A percentile compares a stretch with the other conserved stretches of the same genome.
Conservation (phyloP, 1,139 yeast species). For the Sugiyamaella sp. region DNA sequence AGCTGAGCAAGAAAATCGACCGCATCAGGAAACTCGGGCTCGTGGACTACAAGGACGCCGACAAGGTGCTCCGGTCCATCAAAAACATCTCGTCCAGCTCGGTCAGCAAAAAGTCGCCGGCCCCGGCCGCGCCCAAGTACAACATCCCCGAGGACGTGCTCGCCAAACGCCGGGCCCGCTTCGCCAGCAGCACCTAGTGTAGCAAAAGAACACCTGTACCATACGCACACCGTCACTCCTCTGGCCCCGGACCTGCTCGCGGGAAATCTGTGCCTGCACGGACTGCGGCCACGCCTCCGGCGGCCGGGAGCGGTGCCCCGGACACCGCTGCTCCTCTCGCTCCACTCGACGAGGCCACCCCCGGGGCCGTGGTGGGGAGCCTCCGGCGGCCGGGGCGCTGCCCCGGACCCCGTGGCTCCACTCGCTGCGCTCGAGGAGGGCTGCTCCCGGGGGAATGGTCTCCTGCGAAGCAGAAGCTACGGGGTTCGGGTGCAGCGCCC, state of each 20-base stretch:
- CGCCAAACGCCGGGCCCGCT: slow-evolving; percentile 13
- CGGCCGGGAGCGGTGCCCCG: too few species aligned
- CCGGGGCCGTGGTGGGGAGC: too few species aligned
- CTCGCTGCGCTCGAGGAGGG: too few species aligned
- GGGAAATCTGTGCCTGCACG: not conserved
- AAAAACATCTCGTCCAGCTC: slow-evolving; percentile 3
- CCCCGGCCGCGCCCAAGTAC: slow-evolving; percentile 5
- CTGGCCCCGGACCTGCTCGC: too few species aligned
- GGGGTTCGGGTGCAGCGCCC: too few species aligned
- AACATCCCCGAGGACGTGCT: slow-evolving; percentile 15
- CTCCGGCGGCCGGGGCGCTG: too few species aligned
- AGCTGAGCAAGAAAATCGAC: slow-evolving; percentile 50
- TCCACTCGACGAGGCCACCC: too few species aligned
- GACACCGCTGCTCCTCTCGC: too few species aligned
- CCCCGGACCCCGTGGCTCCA: slow-evolving; percentile 12
- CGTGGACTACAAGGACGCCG: slow-evolving; percentile 41
- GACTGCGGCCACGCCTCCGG: not conserved
- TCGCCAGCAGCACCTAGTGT: slow-evolving; percentile 13
- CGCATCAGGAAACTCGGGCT: slow-evolving; percentile 88
- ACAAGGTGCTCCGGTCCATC: slow-evolving; percentile 10
- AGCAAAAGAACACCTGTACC: too few species aligned
- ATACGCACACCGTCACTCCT: too few species aligned
- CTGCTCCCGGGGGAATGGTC: too few species aligned
- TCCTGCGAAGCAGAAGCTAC: too few species aligned
- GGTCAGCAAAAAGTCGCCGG: slow-evolving; percentile 3